Evolutionary conservation across 495 filamentous ascomycete genomes (phyloP), one percentile per base, ranked within the genome.

Genomic region (Immersiella caudata): DNA sequence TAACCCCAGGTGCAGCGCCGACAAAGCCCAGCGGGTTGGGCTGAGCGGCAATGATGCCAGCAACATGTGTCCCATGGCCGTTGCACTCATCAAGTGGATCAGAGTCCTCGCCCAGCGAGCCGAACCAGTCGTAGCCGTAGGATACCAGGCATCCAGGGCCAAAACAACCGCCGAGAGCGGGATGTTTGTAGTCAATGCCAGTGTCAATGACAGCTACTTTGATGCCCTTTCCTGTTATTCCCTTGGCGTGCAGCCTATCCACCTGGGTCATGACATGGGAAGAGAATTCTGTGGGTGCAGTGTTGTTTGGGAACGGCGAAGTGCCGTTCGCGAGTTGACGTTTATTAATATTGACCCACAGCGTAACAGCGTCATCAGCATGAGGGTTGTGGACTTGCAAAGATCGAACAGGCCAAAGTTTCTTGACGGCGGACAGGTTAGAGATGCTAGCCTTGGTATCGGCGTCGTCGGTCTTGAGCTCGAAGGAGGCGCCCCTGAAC

Each of bases 41-140:
- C 55, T 83, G 78, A 0, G 80, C 84, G 7, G 83, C 84, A 58
- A 86, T 82, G 62, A 83, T 84, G 49, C 81, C 82, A n/a, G 80
- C 67, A 27, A 83, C 81, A 60, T 81, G 79, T 16, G 73, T 78
- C 6, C 79, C 79, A 59, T 81, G 79, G 14, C 79, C 78, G 16
- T 65, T 70, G 62, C 78, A 80, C 59, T 35, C 25, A 51, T 79
- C 68, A 64, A 67, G 72, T 65, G 66, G 78, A 71, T 83, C 81
- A 6, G 68, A 50, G 57, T 81, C 79, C 18, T 18, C 22, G 11
- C 20, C 46, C 22, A 24, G 33, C n/a, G 83, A 80, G 12, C 81
- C 82, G 7, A 83, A 79, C 60, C 83, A 70, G 58, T 84, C 82
- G 27, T 68, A 75, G 16, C 83, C 83, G 12, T 75, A 82, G 29